These are phyloP conservation scores for Phytomonas sp. DNA, from an alignment of 208 protist genomes.

Conservation along the genomic window DNA sequence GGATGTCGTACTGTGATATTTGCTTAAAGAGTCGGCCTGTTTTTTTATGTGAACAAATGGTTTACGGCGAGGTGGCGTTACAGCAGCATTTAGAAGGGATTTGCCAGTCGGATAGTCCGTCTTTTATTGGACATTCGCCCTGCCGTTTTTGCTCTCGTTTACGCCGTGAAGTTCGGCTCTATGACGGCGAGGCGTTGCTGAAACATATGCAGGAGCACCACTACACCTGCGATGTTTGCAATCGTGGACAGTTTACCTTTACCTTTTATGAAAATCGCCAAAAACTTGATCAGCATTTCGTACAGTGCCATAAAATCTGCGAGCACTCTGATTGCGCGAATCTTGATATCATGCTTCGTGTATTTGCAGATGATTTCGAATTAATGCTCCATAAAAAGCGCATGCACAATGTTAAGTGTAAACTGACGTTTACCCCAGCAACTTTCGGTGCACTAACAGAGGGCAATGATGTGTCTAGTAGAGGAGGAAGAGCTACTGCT, in stretches of 20 bases:
- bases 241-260: slow-evolving; percentile 71
- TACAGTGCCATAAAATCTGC: slow-evolving; percentile 66
- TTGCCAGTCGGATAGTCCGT: slow-evolving; percentile 40
- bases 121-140: slow-evolving; percentile 78
- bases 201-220: slow-evolving; percentile 86
- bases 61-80: slow-evolving; percentile 43
- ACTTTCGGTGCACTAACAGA: slow-evolving; percentile 11
- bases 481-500: neutral
- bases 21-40: slow-evolving; percentile 61
- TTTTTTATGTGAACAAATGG: slow-evolving; percentile 81
- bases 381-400: slow-evolving; percentile 72
- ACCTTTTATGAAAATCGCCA: slow-evolving; percentile 72
- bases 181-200: slow-evolving; percentile 75
- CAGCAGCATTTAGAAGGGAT: slow-evolving; percentile 52
- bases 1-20: slow-evolving; percentile 58
- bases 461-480: neutral
- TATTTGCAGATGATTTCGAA: slow-evolving; percentile 78
- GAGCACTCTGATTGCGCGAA: slow-evolving; percentile 71
- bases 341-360: slow-evolving; percentile 73
- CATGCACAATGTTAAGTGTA: slow-evolving; percentile 47
- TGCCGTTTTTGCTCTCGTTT: slow-evolving; percentile 69
- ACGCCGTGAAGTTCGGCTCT: slow-evolving; percentile 29
- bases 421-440: slow-evolving; percentile 19
- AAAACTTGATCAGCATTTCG: slow-evolving; percentile 76
- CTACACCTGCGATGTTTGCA: slow-evolving; percentile 87